Conservation (phyloP, 1,139 yeast species). For the Suzukiozyma palmioleophila region DNA sequence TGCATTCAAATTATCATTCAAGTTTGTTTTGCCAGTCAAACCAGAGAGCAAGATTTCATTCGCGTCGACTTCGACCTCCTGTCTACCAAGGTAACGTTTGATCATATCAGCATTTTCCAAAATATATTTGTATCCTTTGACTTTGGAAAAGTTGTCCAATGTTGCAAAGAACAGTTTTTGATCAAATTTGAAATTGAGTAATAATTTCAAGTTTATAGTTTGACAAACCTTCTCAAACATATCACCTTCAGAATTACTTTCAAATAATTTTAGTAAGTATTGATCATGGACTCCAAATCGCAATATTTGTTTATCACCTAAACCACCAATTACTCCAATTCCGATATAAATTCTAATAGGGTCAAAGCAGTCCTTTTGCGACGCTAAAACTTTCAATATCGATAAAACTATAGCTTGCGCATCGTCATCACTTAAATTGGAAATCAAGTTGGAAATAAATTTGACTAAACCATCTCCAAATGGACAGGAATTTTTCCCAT, state of each 20-base stretch:
- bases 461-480: slow-evolving; percentile 51
- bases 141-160: slow-evolving; percentile 37
- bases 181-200: slow-evolving; percentile 28
- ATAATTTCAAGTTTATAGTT: slow-evolving; percentile 43
- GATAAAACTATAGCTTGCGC: slow-evolving; percentile 16
- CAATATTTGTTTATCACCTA: slow-evolving; percentile 25
- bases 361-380: slow-evolving; percentile 54
- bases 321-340: slow-evolving; percentile 54
- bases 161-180: slow-evolving; percentile 22
- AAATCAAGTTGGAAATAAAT: slow-evolving; percentile 46
- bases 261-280: slow-evolving; percentile 44
- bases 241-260: slow-evolving; percentile 55
- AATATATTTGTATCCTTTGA: slow-evolving; percentile 35
- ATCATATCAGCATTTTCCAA: slow-evolving; percentile 28
- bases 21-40: slow-evolving; percentile 2
- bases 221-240: slow-evolving; percentile 50
- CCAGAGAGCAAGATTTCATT: slow-evolving; percentile 1
- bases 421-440: slow-evolving; percentile 29
- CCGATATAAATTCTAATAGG: slow-evolving; percentile 66
- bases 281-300: slow-evolving; percentile 25
- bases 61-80: neutral
- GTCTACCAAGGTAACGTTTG: slow-evolving; percentile 13
- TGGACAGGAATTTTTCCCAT: slow-evolving; percentile 39
- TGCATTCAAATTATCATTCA: slow-evolving; percentile 10
- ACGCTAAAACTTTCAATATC: slow-evolving; percentile 44